Percentiles rank a stretch among this genome's conserved stretches.
phyloP scores from a whole-genome alignment of 2,329 filamentous ascomycete species.

The Pestalotiopsis sp. region DNA sequence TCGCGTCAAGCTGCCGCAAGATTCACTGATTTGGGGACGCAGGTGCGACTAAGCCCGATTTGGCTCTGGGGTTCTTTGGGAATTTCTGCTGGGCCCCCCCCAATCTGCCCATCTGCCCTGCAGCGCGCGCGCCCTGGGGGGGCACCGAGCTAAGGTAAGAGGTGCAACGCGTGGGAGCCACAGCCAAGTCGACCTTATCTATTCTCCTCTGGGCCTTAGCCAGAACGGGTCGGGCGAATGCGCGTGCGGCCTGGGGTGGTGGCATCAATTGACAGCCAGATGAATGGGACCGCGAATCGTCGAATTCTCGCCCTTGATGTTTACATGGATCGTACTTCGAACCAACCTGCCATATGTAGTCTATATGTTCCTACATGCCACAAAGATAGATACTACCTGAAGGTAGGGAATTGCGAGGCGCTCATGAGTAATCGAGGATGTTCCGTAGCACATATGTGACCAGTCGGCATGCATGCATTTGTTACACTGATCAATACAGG shows the following conservation, averaged over 20 bases:
- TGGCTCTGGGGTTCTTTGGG: neutral
- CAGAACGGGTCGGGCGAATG: neutral
- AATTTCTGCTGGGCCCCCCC: neutral
- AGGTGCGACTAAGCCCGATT: slow-evolving; percentile 4
- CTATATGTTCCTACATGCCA: too few species aligned
- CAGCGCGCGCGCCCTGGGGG: neutral
- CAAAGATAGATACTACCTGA: too few species aligned
- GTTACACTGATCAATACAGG: too few species aligned
- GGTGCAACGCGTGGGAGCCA: neutral
- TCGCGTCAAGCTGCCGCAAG: slow-evolving; percentile 30
- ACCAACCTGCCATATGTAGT: too few species aligned
- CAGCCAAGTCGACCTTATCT: neutral
- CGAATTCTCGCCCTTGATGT: neutral
- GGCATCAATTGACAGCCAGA: neutral
- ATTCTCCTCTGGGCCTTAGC: neutral
- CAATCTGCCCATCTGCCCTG: neutral
- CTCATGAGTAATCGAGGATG: too few species aligned
- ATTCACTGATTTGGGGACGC: slow-evolving; percentile 16
- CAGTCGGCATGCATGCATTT: too few species aligned
- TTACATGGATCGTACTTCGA: too few species aligned
- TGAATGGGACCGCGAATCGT: neutral
- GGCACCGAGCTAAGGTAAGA: neutral
- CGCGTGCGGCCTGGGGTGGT: neutral
- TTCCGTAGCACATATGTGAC: too few species aligned
- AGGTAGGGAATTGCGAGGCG: too few species aligned